Conservation (phyloP, 2,329 filamentous ascomycete genomes). For the Neonectria coccinea region DNA sequence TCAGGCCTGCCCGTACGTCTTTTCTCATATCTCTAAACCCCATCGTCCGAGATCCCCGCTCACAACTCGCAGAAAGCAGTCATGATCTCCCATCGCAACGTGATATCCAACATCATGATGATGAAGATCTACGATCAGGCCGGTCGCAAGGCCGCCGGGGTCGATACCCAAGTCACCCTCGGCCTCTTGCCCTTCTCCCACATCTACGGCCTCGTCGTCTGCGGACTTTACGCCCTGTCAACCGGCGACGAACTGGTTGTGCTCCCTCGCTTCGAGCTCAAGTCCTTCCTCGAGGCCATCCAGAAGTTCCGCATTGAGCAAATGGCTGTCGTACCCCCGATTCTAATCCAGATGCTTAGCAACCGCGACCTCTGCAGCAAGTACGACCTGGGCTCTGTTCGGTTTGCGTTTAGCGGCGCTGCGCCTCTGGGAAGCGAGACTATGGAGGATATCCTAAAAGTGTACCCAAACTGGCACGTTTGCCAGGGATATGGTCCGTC, state of each 20-base stretch:
- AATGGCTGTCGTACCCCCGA: slow-evolving; percentile 80
- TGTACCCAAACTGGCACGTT: slow-evolving; percentile 74
- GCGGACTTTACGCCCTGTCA: slow-evolving; percentile 68
- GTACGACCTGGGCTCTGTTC: slow-evolving; percentile 77
- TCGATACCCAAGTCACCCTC: slow-evolving; percentile 62
- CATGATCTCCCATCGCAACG: slow-evolving; percentile 83
- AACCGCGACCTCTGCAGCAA: slow-evolving; percentile 69
- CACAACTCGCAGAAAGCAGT: slow-evolving; percentile 74
- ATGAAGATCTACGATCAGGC: slow-evolving; percentile 59
- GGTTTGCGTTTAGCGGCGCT: slow-evolving; percentile 75
- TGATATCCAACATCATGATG: slow-evolving; percentile 81
- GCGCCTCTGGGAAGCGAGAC: slow-evolving; percentile 80
- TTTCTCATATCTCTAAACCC: background rate
- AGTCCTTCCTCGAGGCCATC: slow-evolving; percentile 71
- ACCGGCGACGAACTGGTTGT: slow-evolving; percentile 80
- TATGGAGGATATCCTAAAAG: slow-evolving; percentile 68
- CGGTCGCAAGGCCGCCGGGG: slow-evolving; percentile 50
- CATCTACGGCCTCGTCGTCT: slow-evolving; percentile 77
- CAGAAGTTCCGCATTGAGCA: slow-evolving; percentile 75
- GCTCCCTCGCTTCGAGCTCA: slow-evolving; percentile 80
- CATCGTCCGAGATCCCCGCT: background rate
- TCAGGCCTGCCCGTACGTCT: slow-evolving; percentile 76
- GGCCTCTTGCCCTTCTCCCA: slow-evolving; percentile 85
- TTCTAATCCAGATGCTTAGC: slow-evolving; percentile 79
- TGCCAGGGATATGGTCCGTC: slow-evolving; percentile 77